Conservation (phyloP, 176 grass and related monocot genomes). For the Avena insularis region DNA sequence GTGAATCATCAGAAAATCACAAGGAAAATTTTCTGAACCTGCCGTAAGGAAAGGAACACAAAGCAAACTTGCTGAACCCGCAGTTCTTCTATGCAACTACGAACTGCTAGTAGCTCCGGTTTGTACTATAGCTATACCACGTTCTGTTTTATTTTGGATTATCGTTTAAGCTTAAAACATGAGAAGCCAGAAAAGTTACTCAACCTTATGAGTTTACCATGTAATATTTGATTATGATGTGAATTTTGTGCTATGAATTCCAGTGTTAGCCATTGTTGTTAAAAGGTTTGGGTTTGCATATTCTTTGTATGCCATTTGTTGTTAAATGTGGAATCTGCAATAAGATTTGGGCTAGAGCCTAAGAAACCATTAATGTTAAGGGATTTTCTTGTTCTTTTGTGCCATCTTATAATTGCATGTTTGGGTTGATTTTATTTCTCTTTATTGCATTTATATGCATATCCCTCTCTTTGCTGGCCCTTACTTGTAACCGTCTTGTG, state of each 20-base stretch:
- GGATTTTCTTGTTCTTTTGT: background rate
- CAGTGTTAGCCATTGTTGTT: background rate
- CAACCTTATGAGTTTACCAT: background rate
- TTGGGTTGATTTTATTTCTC: background rate
- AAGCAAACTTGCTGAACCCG: too few relatives aligned
- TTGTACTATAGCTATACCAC: too few relatives aligned
- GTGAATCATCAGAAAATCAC: too few relatives aligned
- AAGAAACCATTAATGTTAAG: background rate
- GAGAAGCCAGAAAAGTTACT: background rate
- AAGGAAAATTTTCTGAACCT: too few relatives aligned
- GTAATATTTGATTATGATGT: slow-evolving; percentile 9
- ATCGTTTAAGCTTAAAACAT: background rate
- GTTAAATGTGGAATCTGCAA: background rate
- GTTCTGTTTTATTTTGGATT: background rate
- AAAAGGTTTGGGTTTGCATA: background rate
- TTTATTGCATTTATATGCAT: background rate
- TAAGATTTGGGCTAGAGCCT: slow-evolving; percentile 13
- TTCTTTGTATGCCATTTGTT: background rate
- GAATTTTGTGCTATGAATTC: background rate
- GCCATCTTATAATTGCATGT: background rate
- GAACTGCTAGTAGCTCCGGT: too few relatives aligned
- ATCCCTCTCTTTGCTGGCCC: background rate
- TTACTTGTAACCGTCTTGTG: background rate
- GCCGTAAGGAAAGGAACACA: too few relatives aligned
- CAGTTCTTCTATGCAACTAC: too few relatives aligned